These are phyloP conservation scores for Clavispora phyllophila DNA, from an alignment of 805 yeast genomes.

Conservation along the genomic window DNA sequence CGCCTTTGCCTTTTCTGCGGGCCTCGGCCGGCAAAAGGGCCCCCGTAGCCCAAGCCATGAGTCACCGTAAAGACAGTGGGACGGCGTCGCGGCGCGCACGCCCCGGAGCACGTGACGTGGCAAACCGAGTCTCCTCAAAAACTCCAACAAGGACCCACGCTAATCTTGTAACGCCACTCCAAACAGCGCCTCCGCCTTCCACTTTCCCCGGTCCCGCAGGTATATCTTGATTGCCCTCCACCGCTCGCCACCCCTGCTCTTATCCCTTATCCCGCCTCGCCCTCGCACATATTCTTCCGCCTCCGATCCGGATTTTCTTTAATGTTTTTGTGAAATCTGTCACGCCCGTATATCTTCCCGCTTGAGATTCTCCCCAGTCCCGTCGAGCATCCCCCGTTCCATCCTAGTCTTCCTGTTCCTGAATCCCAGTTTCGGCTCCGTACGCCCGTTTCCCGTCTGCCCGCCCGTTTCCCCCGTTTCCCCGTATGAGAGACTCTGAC, in stretches of 20 bases:
- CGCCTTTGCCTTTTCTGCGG: no score
- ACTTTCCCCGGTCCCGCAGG: neutral
- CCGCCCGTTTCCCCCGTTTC: neutral
- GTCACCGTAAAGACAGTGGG: neutral
- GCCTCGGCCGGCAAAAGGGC: no score
- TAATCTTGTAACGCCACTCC: neutral
- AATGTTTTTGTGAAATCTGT: neutral
- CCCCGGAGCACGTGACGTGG: slow-evolving; percentile 5
- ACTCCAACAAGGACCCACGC: neutral
- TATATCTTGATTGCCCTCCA: neutral
- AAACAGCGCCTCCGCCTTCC: neutral
- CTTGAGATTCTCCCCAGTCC: neutral
- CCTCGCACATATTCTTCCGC: neutral
- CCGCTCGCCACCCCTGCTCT: neutral
- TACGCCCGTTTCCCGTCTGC: neutral
- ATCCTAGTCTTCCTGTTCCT: neutral
- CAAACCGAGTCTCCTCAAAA: slow-evolving; percentile 1
- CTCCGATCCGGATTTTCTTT: slow-evolving; percentile 1
- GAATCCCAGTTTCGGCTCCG: neutral
- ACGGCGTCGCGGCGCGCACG: slow-evolving; percentile 1
- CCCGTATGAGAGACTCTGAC: slow-evolving; percentile 77
- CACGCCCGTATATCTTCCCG: neutral
- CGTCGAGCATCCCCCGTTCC: neutral
- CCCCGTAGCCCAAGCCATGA: neutral
- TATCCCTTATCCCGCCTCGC: no score